These are phyloP conservation scores for Syzygium oleosum DNA, from an alignment of 345 rosid genomes.

Conservation along the genomic window DNA sequence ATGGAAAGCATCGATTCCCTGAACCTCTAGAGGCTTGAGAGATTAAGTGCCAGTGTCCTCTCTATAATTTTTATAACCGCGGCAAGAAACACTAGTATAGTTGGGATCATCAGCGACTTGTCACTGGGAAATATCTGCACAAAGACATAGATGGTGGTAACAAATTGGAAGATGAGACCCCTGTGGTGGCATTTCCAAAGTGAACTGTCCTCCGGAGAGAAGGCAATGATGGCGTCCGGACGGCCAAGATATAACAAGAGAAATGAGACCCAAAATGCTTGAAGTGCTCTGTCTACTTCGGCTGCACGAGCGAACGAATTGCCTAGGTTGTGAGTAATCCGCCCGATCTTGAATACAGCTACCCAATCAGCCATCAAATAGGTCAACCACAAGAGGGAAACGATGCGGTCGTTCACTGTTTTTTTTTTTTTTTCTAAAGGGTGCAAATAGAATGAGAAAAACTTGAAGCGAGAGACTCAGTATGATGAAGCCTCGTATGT, in stretches of 20 bases:
- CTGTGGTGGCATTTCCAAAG: not conserved
- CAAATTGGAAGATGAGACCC: not conserved
- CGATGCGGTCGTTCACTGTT: rapidly evolving
- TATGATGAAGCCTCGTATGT: not conserved
- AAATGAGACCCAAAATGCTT: not conserved
- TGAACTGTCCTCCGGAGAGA: rapidly evolving
- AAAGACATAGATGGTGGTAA: rapidly evolving
- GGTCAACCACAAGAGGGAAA: not conserved
- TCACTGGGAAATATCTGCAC: not conserved
- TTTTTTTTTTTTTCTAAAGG: not conserved
- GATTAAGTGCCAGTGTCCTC: not conserved
- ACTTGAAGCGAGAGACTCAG: not conserved
- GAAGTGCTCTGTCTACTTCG: not conserved
- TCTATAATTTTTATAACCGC: not conserved
- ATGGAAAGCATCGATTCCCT: rapidly evolving
- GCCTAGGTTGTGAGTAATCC: not conserved
- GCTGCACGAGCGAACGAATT: rapidly evolving
- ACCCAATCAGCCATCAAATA: not conserved
- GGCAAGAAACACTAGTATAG: rapidly evolving
- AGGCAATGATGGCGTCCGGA: not conserved
- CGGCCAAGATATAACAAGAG: not conserved
- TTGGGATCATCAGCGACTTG: not conserved
- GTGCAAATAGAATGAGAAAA: not conserved
- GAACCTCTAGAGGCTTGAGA: not conserved
- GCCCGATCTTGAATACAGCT: rapidly evolving